These are phyloP conservation scores for Verticillium zaregamsianum DNA, from an alignment of 2,329 filamentous ascomycete species.

Conservation along the genomic window DNA sequence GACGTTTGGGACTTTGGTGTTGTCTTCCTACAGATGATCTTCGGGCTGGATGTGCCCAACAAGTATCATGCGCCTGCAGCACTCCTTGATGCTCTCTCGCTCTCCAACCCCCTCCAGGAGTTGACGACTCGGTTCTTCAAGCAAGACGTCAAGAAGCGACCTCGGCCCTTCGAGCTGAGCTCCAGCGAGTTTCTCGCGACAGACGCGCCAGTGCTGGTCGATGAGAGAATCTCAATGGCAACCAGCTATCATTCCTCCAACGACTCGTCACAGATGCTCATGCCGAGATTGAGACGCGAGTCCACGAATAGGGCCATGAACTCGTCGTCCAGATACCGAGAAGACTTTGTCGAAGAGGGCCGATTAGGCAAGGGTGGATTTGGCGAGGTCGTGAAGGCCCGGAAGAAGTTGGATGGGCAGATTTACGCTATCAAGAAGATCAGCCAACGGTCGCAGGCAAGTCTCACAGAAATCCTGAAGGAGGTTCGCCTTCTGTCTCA, in stretches of 20 bases:
- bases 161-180: slow-evolving; percentile 71
- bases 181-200: slow-evolving; percentile 65
- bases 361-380: slow-evolving; percentile 90
- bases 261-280: slow-evolving; percentile 34
- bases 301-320: slow-evolving; percentile 49
- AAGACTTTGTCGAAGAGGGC: slow-evolving; percentile 88
- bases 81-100: slow-evolving; percentile 64
- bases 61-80: slow-evolving; percentile 76
- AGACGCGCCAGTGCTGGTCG: slow-evolving; percentile 54
- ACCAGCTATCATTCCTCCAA: slow-evolving; percentile 30
- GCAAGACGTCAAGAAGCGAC: slow-evolving; percentile 75
- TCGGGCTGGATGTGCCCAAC: slow-evolving; percentile 72
- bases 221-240: slow-evolving; percentile 27
- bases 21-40: slow-evolving; percentile 89
- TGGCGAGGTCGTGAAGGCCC: slow-evolving; percentile 91
- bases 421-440: slow-evolving; percentile 98
- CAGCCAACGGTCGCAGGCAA: slow-evolving; percentile 71
- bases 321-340: slow-evolving; percentile 70
- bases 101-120: slow-evolving; percentile 75
- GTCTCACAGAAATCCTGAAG: slow-evolving; percentile 76
- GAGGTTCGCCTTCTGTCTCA: slow-evolving; percentile 88
- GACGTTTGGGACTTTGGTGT: slow-evolving; percentile 96
- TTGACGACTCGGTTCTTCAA: slow-evolving; percentile 82
- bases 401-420: slow-evolving; percentile 84
- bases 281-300: slow-evolving; percentile 54